phyloP scores from a whole-genome alignment of 306 rosid genomes.

The Castanea mollissima region DNA sequence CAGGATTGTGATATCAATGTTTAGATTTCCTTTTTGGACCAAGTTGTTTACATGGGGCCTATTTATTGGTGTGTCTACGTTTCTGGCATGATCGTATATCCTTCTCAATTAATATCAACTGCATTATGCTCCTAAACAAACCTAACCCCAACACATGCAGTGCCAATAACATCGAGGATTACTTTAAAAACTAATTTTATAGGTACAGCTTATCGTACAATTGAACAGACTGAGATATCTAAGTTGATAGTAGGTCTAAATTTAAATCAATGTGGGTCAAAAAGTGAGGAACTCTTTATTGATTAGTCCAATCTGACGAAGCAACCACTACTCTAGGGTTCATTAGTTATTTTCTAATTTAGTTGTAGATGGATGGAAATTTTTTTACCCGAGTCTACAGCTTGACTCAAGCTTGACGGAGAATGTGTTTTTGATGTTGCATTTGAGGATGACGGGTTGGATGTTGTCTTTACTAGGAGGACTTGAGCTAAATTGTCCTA shows the following conservation, averaged over 20 bases:
- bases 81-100: not conserved
- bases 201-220: not conserved
- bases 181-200: not conserved
- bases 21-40: not conserved
- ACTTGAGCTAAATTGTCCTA: too few species aligned
- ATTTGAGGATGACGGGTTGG: too few species aligned
- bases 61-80: not conserved
- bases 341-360: not conserved
- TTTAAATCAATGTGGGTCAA: not conserved
- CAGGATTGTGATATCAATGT: not conserved
- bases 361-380: too few species aligned
- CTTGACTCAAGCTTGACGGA: too few species aligned
- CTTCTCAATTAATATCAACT: not conserved
- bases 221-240: not conserved
- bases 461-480: too few species aligned
- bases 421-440: too few species aligned
- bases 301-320: not conserved
- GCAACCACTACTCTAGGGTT: not conserved
- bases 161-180: not conserved
- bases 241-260: not conserved
- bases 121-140: not conserved
- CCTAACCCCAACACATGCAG: not conserved
- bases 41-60: not conserved
- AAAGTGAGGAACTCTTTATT: not conserved
- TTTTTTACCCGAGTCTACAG: too few species aligned